Evolutionary conservation across 305 asterid species (phyloP).

Genomic region (Lippia alba): DNA sequence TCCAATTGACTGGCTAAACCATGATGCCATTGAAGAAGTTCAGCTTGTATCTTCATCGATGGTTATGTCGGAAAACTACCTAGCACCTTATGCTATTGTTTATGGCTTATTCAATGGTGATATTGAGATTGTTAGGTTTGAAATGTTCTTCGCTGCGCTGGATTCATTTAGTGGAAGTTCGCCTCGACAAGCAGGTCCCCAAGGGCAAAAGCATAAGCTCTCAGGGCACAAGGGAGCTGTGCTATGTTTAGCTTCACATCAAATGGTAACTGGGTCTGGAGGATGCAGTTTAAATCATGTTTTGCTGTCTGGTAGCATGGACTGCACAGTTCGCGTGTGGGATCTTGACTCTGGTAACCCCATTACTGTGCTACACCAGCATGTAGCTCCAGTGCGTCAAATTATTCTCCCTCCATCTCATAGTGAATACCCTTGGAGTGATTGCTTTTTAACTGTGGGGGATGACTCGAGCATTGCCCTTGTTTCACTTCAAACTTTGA

Average conservation of each 20-base stretch:
- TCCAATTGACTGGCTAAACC: slow-evolving; percentile 37
- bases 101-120: slow-evolving; percentile 85
- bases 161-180: slow-evolving; percentile 47
- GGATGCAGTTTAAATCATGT: slow-evolving; percentile 65
- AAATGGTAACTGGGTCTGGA: slow-evolving; percentile 54
- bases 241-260: slow-evolving; percentile 91
- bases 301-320: slow-evolving; percentile 90
- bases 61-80: slow-evolving; percentile 80
- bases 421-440: slow-evolving; percentile 79
- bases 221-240: slow-evolving; percentile 89
- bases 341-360: slow-evolving; percentile 80
- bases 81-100: slow-evolving; percentile 79
- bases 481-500: slow-evolving; percentile 81
- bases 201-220: slow-evolving; percentile 57
- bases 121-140: slow-evolving; percentile 76
- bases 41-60: slow-evolving; percentile 84
- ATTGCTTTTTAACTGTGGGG: slow-evolving; percentile 87
- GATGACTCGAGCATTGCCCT: slow-evolving; percentile 82
- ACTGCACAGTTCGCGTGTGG: slow-evolving; percentile 94
- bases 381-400: slow-evolving; percentile 92
- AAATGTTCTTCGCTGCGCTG: slow-evolving; percentile 58
- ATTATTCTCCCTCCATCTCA: slow-evolving; percentile 82
- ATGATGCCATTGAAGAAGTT: slow-evolving; percentile 38
- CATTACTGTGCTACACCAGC: slow-evolving; percentile 82
- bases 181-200: slow-evolving; percentile 41